phyloP scores from a whole-genome alignment of 2,329 filamentous ascomycete genomes.

The Diaporthe sp. region DNA sequence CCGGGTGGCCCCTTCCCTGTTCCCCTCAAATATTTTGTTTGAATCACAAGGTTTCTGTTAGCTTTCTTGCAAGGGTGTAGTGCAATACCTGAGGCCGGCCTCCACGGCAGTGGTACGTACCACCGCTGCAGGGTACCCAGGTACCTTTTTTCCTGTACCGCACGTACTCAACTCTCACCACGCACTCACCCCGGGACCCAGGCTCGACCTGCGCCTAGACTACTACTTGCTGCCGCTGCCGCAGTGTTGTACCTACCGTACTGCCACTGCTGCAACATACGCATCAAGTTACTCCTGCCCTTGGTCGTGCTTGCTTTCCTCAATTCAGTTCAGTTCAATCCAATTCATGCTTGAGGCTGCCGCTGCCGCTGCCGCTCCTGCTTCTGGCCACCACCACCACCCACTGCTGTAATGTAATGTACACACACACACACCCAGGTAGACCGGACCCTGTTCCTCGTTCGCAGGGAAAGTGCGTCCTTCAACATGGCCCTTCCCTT shows the following conservation, averaged over 20 bases:
- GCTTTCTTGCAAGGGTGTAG: constrained; percentile 30
- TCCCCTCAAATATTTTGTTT: constrained; percentile 31
- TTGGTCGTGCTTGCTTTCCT: neutral
- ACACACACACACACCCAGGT: neutral
- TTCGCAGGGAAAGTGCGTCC: constrained; percentile 18
- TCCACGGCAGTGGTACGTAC: constrained; percentile 2
- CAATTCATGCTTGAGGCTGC: neutral
- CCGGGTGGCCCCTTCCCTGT: constrained; percentile 14
- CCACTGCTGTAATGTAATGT: constrained; percentile 6
- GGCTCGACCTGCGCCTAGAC: neutral
- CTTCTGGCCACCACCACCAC: neutral
- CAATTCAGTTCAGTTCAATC: neutral
- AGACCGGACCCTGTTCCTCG: constrained; percentile 30
- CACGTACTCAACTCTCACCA: neutral
- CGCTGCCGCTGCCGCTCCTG: constrained; percentile 10
- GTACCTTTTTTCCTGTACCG: neutral
- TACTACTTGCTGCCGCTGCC: neutral
- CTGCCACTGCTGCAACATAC: neutral
- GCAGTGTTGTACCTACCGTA: neutral
- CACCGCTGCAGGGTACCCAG: neutral
- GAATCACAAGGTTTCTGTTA: constrained; percentile 33
- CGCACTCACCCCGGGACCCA: neutral
- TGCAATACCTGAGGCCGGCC: constrained; percentile 13
- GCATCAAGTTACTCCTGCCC: neutral
- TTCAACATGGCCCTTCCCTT: constrained; percentile 24